Conservation (phyloP, 257 asterid species). For the Ophiorrhiza pumila region DNA sequence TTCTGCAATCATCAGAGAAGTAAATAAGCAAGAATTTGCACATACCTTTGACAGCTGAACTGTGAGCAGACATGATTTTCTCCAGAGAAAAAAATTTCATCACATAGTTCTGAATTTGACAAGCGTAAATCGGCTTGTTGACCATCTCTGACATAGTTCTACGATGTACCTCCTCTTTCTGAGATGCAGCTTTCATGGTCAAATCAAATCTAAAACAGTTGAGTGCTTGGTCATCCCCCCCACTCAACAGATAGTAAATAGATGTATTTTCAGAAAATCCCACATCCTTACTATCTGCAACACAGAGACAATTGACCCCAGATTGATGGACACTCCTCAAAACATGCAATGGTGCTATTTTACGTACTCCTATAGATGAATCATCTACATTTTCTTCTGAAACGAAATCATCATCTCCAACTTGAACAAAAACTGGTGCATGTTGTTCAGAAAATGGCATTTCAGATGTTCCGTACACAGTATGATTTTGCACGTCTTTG, state of each 20-base stretch:
- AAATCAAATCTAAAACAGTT: slow-evolving; percentile 59
- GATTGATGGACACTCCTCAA: slow-evolving; percentile 70
- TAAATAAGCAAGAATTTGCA: slow-evolving; percentile 11
- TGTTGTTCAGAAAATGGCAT: slow-evolving; percentile 25
- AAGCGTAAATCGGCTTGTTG: slow-evolving; percentile 23
- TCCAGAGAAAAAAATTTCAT: slow-evolving; percentile 44
- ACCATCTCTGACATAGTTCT: slow-evolving; percentile 19
- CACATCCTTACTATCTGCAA: slow-evolving; percentile 41
- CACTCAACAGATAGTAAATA: slow-evolving; percentile 62
- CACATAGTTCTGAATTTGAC: slow-evolving; percentile 41
- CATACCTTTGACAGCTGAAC: slow-evolving; percentile 90
- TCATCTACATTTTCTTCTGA: slow-evolving; percentile 35
- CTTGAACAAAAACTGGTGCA: slow-evolving; percentile 23
- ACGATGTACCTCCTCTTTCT: slow-evolving; percentile 25
- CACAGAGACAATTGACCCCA: slow-evolving; percentile 87
- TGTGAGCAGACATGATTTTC: slow-evolving; percentile 73
- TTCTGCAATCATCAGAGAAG: too few species aligned
- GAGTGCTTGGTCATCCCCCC: slow-evolving; percentile 96
- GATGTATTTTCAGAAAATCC: slow-evolving; percentile 32
- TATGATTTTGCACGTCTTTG: slow-evolving; percentile 33
- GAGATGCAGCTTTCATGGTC: slow-evolving; percentile 27
- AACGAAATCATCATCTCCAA: slow-evolving; percentile 21
- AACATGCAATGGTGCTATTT: slow-evolving; percentile 51
- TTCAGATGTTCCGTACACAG: slow-evolving; percentile 26
- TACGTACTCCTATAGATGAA: slow-evolving; percentile 32